Conservation (phyloP, 1,284 basidiomycete species). For the Ganoderma leucocontextum region DNA sequence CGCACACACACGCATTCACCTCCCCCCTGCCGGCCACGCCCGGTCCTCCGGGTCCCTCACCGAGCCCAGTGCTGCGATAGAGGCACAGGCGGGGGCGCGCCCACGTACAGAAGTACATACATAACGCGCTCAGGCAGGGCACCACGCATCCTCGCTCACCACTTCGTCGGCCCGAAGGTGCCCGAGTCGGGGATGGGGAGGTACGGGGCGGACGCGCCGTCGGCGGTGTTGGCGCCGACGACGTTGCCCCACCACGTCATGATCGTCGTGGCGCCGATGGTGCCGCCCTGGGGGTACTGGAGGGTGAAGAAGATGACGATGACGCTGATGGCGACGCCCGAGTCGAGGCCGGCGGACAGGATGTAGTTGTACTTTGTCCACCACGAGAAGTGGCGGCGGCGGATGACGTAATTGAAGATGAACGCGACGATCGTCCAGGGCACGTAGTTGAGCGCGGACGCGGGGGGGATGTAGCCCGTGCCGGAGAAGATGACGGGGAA, state of each 20-base stretch:
- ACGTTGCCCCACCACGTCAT: constrained; percentile 54
- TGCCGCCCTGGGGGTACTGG: constrained; percentile 53
- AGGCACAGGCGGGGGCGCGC: not conserved
- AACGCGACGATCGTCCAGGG: constrained; percentile 50
- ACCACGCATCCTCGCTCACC: constrained; percentile 4
- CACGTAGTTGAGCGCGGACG: constrained; percentile 53
- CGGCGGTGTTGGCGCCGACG: constrained; percentile 45
- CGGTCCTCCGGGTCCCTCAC: not conserved
- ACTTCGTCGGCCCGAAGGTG: constrained; percentile 47
- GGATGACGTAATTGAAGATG: constrained; percentile 55
- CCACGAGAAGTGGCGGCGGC: constrained; percentile 51
- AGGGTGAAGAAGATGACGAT: constrained; percentile 60
- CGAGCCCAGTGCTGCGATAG: not conserved
- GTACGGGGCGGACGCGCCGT: constrained; percentile 40
- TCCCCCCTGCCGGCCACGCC: not conserved
- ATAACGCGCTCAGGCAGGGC: not conserved
- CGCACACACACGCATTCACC: not conserved
- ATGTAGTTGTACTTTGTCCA: constrained; percentile 62
- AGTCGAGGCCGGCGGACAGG: constrained; percentile 59
- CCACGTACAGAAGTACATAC: not conserved
- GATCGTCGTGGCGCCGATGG: constrained; percentile 49
- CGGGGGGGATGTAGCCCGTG: constrained; percentile 48
- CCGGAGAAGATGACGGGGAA: constrained; percentile 60
- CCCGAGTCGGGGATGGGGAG: constrained; percentile 40
- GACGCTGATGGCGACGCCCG: constrained; percentile 53